Conservation (phyloP, 208 protist genomes). For the Novymonas esmeraldas region DNA sequence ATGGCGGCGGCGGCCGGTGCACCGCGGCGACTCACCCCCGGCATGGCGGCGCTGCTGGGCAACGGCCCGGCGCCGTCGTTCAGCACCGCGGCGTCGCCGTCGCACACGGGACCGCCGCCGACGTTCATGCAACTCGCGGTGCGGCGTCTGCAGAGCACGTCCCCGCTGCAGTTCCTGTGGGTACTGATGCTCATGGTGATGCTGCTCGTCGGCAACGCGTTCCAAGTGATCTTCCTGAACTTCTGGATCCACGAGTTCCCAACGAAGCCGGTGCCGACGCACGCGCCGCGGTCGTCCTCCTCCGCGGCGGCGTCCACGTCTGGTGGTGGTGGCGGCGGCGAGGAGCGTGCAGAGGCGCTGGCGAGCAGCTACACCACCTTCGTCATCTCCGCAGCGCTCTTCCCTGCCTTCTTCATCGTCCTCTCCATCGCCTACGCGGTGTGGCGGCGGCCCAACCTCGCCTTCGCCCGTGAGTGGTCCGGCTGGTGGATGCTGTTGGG, state of each 20-base stretch:
- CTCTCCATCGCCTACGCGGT: conserved; percentile 53
- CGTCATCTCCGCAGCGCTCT: conserved; percentile 62
- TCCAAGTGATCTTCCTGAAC: conserved; percentile 84
- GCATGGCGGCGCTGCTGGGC: neutral
- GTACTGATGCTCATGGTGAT: conserved; percentile 52
- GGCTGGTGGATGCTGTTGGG: conserved; percentile 42
- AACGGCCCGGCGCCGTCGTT: neutral
- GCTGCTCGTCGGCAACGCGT: conserved; percentile 67
- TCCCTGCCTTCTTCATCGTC: conserved; percentile 69
- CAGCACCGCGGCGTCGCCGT: neutral
- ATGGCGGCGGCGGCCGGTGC: no score
- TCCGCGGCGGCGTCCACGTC: conserved; percentile 14
- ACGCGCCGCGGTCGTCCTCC: conserved; percentile 50
- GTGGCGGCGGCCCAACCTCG: conserved; percentile 49
- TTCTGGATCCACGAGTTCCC: conserved; percentile 80
- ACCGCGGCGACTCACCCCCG: no score
- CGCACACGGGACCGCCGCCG: neutral
- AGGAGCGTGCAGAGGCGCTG: conserved; percentile 22
- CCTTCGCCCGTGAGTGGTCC: conserved; percentile 33
- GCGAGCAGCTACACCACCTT: conserved; percentile 85
- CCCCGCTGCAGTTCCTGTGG: conserved; percentile 35
- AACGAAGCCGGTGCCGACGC: conserved; percentile 18
- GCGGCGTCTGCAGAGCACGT: conserved; percentile 22
- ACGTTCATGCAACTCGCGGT: conserved; percentile 13
- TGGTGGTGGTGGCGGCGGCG: neutral